Conservation (phyloP, 805 yeast species). For the Yamadazyma kitorensis region DNA sequence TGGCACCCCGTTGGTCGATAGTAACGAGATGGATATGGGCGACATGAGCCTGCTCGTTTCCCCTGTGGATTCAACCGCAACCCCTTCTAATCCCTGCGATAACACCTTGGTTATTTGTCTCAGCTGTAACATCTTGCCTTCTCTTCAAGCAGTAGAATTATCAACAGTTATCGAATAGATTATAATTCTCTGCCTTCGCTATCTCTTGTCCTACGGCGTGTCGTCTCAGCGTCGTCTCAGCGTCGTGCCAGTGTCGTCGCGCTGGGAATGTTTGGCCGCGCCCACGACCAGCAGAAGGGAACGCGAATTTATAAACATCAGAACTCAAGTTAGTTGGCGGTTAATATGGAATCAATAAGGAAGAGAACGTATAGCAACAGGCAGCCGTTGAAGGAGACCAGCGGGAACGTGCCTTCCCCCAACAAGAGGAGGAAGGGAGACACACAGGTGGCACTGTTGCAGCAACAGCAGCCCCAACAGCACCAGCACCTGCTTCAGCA, state of each 20-base stretch:
- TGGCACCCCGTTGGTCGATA: slow-evolving; percentile 37
- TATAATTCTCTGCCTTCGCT: too few species aligned
- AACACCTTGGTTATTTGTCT: slow-evolving; percentile 35
- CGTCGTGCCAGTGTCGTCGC: too few species aligned
- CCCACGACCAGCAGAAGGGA: background rate
- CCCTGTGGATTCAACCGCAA: slow-evolving; percentile 5
- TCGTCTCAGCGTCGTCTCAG: too few species aligned
- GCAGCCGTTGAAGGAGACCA: slow-evolving; percentile 40
- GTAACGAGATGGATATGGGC: slow-evolving; percentile 31
- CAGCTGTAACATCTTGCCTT: slow-evolving; percentile 34
- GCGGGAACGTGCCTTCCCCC: slow-evolving; percentile 39
- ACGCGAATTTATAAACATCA: background rate
- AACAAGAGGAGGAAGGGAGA: slow-evolving; percentile 14
- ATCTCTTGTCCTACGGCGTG: too few species aligned
- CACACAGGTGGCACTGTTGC: background rate
- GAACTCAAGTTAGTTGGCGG: background rate
- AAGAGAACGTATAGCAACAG: slow-evolving; percentile 8
- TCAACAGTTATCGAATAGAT: too few species aligned
- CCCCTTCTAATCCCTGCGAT: slow-evolving; percentile 28
- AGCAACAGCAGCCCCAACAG: too few species aligned
- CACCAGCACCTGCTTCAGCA: slow-evolving; percentile 1
- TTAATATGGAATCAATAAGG: slow-evolving; percentile 5
- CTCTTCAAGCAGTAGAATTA: too few species aligned
- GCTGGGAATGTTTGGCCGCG: too few species aligned
- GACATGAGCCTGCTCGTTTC: slow-evolving; percentile 8